Conservation (phyloP, 257 asterid genomes). For the Linaria vulgaris region DNA sequence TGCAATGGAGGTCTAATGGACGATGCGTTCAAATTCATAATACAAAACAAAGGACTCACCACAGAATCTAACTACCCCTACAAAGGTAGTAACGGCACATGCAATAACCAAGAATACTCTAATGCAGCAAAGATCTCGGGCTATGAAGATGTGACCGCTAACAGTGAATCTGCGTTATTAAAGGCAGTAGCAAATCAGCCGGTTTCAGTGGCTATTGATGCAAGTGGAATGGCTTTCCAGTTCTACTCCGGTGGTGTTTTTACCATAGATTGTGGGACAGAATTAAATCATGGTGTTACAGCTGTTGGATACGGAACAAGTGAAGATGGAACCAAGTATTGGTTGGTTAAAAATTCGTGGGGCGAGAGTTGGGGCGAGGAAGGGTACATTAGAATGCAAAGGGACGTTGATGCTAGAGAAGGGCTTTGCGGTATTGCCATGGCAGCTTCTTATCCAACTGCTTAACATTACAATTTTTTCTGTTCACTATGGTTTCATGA, state of each 20-base stretch:
- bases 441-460: conserved; percentile 51
- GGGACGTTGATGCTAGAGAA: conserved; percentile 20
- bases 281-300: conserved; percentile 42
- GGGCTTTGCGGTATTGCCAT: conserved; percentile 47
- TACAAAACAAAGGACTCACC: conserved; percentile 35
- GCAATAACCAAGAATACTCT: conserved; percentile 29
- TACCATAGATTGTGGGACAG: conserved; percentile 38
- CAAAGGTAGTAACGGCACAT: conserved; percentile 27
- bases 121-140: conserved; percentile 31
- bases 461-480: not conserved
- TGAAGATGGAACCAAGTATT: conserved; percentile 37
- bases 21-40: conserved; percentile 34
- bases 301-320: conserved; percentile 38
- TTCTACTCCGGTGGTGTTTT: conserved; percentile 39
- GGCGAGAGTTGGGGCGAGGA: conserved; percentile 37
- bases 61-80: conserved; percentile 39
- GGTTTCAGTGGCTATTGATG: conserved; percentile 39
- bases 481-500: not conserved
- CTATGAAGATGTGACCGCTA: conserved; percentile 38
- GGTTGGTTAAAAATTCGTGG: conserved; percentile 52
- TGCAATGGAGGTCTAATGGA: conserved; percentile 40
- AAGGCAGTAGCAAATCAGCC: conserved; percentile 44
- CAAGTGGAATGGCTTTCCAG: conserved; percentile 32
- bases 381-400: conserved; percentile 35
- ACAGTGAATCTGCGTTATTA: conserved; percentile 32